Evolutionary conservation across 768 basidiomycete genomes (phyloP).

Genomic region (Pleurotus giganteus): DNA sequence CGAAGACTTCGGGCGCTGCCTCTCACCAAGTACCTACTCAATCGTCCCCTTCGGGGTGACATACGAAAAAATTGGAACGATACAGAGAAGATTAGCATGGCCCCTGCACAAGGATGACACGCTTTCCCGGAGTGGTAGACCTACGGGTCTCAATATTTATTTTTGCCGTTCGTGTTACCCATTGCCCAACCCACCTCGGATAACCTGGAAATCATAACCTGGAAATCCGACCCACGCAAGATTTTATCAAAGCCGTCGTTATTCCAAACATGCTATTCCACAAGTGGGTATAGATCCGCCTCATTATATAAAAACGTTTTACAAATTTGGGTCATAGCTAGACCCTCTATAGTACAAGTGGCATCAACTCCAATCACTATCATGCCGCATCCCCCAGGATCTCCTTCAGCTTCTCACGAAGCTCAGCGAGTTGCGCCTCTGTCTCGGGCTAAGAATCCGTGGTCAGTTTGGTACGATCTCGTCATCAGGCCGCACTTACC

Average conservation of each 20-base stretch:
- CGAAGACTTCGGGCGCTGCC: no score
- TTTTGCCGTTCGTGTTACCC: no score
- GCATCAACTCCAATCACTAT: not conserved
- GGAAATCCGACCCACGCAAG: no score
- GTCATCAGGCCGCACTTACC: not conserved
- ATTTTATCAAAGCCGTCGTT: no score
- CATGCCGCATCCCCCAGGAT: conserved; percentile 6
- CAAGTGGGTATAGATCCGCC: no score
- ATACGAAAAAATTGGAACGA: conserved; percentile 99
- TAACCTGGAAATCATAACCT: no score
- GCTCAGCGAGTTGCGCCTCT: conserved; percentile 3
- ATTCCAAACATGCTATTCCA: no score
- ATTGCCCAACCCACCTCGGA: no score
- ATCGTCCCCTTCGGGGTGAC: conserved; percentile 92
- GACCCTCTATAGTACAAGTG: no score
- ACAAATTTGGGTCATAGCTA: no score
- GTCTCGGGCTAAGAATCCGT: not conserved
- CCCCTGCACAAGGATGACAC: conserved; percentile 99
- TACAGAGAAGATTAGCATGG: conserved; percentile 99
- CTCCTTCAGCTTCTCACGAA: not conserved
- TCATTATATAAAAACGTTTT: no score
- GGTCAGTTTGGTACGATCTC: not conserved
- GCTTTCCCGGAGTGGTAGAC: conserved; percentile 91
- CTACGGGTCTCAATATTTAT: conserved; percentile 58
- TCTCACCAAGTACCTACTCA: no score